Conservation (phyloP, 2,329 filamentous ascomycete genomes). For the Aureobasidium sp. region DNA sequence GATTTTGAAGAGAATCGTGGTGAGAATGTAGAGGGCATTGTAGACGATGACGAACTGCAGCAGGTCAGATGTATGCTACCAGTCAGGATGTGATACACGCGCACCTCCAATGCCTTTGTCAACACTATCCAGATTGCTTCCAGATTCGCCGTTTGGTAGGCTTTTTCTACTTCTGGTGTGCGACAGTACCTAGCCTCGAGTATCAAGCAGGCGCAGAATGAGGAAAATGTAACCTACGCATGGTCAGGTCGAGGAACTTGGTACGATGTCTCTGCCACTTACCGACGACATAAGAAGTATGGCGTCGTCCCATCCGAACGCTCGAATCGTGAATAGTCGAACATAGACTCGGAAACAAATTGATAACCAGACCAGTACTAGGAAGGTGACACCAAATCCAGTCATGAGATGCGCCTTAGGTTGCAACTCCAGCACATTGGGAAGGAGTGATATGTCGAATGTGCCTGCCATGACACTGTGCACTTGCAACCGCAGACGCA, state of each 20-base stretch:
- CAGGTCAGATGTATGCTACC: neutral
- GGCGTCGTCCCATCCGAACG: slow-evolving; percentile 16
- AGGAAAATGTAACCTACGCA: neutral
- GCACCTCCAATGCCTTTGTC: slow-evolving; percentile 2
- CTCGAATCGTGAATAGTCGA: slow-evolving; percentile 10
- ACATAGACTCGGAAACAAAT: slow-evolving; percentile 12
- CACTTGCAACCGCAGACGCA: neutral
- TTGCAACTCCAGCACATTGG: slow-evolving; percentile 7
- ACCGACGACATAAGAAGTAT: slow-evolving; percentile 12
- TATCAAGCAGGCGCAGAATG: neutral
- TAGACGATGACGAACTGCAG: neutral
- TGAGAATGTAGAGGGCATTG: slow-evolving; percentile 13
- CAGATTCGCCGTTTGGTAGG: neutral
- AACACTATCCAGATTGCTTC: neutral
- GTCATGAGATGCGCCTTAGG: neutral
- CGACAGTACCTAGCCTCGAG: neutral
- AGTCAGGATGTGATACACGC: neutral
- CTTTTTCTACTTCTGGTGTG: neutral
- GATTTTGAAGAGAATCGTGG: slow-evolving; percentile 16
- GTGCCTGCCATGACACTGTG: neutral
- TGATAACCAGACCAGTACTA: slow-evolving; percentile 12
- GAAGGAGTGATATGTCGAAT: neutral
- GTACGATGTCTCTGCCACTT: neutral
- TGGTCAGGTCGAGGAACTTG: neutral
- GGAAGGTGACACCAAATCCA: neutral